Evolutionary conservation across 495 filamentous ascomycete species (phyloP), one percentile per base, ranked within the genome.

Genomic region (Aspergillus haitiensis): DNA sequence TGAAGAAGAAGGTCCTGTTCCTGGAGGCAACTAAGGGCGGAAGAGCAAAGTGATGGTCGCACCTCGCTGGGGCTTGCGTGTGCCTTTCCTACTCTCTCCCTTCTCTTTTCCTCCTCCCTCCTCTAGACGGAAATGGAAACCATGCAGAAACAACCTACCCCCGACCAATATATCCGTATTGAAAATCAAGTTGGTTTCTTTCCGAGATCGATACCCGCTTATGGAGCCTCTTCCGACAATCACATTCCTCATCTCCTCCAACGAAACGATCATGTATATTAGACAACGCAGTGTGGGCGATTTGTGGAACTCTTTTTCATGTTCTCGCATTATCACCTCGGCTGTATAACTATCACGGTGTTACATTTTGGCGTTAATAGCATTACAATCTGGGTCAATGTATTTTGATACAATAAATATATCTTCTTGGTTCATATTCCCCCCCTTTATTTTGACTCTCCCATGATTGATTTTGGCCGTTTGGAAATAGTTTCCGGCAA

Each of bases 1-100:
- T 96, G 89, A 90, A 75, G 91, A 92, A 91, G 78, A 84, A 93
- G 78, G 93, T 97, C 45, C 82, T 97, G 4, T 97, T 97, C 75
- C 82, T 96, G 32, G 93, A 97, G 76, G 86, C 90, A 76, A 95
- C 93, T 64, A 86, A 88, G 65, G 77, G 80, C 57, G 80, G 80
- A 59, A 73, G 76, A 65, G 67, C 67, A 39, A 74, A 72, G 68
- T 79, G 37, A 63, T 45, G 21, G 21, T 27, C 21, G 21, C 21
- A 27, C 21, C 21, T 27, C 21, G 3, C 21, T 27, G 21, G 21
- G 21, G 21, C 21, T 27, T 27, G 21, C 50, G 27, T 7, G 12
- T 21, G 15, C 10, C n/a, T 16, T 8, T 18, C 6, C 15, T 18
- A 9, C 15, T 9, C n/a, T 15, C 44, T 9, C 15, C 16, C 9